Evolutionary conservation across 495 filamentous ascomycete species (phyloP).

Genomic region (Penicillium psychrofluorescens): DNA sequence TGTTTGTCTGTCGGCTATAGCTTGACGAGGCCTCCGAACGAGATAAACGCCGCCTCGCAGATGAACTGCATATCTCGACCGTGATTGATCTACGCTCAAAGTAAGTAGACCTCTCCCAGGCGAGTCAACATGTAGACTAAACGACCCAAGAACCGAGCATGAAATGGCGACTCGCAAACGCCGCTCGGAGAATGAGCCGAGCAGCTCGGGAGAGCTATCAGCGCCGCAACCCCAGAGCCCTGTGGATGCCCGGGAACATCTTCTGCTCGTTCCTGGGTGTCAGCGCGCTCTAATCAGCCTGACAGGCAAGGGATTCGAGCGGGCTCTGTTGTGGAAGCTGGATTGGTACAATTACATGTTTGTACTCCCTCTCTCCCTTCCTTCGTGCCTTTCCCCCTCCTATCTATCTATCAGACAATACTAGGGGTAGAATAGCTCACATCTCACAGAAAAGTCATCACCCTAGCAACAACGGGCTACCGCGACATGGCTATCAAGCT

Average conservation of each 20-base stretch:
- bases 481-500: conserved; percentile 60
- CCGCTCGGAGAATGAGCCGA: conserved; percentile 24
- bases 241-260: conserved; percentile 29
- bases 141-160: conserved; percentile 56
- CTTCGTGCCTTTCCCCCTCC: conserved; percentile 1
- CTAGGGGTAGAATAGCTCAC: not conserved
- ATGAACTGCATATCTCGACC: conserved; percentile 57
- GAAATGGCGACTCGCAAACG: conserved; percentile 60
- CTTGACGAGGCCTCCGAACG: conserved; percentile 61
- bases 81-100: conserved; percentile 73
- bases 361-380: not conserved
- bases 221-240: conserved; percentile 9
- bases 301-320: conserved; percentile 64
- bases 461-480: conserved; percentile 56
- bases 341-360: conserved; percentile 59
- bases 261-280: conserved; percentile 52
- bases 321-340: conserved; percentile 59
- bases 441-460: conserved; percentile 44
- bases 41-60: conserved; percentile 53
- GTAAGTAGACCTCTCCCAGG: conserved; percentile 28
- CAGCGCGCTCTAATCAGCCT: conserved; percentile 57
- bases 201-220: too few relatives aligned
- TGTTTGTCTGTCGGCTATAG: conserved; percentile 6
- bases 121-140: conserved; percentile 1
- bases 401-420: not conserved